These are phyloP conservation scores for Lobulomyces angularis DNA, from an alignment of 192 early-diverging fungal genomes.

Conservation along the genomic window DNA sequence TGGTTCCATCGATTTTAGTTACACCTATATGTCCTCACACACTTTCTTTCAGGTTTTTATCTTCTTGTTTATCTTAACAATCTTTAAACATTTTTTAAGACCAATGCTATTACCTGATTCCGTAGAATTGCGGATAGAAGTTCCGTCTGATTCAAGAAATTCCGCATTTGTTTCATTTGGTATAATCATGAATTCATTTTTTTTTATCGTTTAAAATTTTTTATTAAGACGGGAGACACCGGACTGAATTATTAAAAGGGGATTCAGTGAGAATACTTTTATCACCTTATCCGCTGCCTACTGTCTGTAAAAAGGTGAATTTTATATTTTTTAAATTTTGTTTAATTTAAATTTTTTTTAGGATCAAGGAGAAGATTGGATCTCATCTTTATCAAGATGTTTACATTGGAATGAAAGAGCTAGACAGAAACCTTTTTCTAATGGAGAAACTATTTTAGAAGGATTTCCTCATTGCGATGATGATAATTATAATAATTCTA, in stretches of 20 bases:
- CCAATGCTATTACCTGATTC: slow-evolving; percentile 93
- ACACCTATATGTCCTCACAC: slow-evolving; percentile 91
- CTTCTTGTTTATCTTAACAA: neutral
- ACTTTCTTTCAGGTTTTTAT: too few relatives aligned
- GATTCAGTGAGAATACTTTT: slow-evolving; percentile 81
- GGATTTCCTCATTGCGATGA: too few relatives aligned
- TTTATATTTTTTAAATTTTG: neutral
- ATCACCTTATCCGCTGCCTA: slow-evolving; percentile 76
- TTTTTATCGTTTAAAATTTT: slow-evolving; percentile 8
- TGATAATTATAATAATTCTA: too few relatives aligned
- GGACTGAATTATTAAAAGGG: slow-evolving; percentile 74
- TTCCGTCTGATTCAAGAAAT: slow-evolving; percentile 38
- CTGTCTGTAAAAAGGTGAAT: slow-evolving; percentile 51
- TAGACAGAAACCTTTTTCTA: slow-evolving; percentile 69
- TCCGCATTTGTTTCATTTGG: too few relatives aligned
- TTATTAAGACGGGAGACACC: slow-evolving; percentile 85
- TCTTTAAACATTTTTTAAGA: slow-evolving; percentile 65
- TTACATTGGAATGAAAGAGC: slow-evolving; percentile 89
- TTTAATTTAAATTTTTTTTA: neutral
- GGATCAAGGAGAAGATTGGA: slow-evolving; percentile 81
- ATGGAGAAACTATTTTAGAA: too few relatives aligned
- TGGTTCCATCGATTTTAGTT: slow-evolving; percentile 81
- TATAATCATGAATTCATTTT: neutral
- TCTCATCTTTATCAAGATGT: slow-evolving; percentile 67
- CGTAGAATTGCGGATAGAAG: slow-evolving; percentile 76